phyloP scores from a whole-genome alignment of 164 flowering plant genomes.

The Liriodendron chinense region DNA sequence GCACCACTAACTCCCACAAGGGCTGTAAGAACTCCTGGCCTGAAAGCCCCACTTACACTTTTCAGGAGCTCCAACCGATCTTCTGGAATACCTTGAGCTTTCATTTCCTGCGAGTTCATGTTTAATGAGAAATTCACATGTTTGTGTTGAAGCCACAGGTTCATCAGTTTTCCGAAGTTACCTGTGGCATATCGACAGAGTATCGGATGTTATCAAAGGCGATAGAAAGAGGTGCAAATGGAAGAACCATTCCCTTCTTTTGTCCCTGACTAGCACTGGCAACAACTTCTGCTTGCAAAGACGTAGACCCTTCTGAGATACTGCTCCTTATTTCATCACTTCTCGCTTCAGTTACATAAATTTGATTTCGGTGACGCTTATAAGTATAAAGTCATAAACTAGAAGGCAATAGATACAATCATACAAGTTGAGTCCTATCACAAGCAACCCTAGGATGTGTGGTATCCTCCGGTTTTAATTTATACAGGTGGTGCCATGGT shows the following conservation, averaged over 20 bases:
- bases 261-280: constrained; percentile 11
- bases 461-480: no score
- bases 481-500: no score
- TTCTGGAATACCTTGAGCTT: constrained; percentile 2
- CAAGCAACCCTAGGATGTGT: no score
- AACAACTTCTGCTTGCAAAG: constrained; percentile 12
- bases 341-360: neutral
- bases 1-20: constrained; percentile 42
- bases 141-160: neutral
- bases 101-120: constrained; percentile 7
- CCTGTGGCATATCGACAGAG: constrained; percentile 54
- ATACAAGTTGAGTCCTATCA: no score
- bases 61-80: neutral
- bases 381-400: no score
- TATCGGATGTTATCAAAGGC: constrained; percentile 40
- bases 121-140: neutral
- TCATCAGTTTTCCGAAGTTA: neutral
- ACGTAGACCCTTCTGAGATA: neutral
- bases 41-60: constrained; percentile 6
- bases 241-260: constrained; percentile 50
- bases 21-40: constrained; percentile 11
- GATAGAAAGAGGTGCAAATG: constrained; percentile 44
- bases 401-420: no score
- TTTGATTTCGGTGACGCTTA: no score
- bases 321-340: neutral